Percentiles rank a stretch among this genome's conserved stretches.
Evolutionary conservation across 192 early-diverging fungal genomes (phyloP).

Genomic region (Backusella tarrabulga): DNA sequence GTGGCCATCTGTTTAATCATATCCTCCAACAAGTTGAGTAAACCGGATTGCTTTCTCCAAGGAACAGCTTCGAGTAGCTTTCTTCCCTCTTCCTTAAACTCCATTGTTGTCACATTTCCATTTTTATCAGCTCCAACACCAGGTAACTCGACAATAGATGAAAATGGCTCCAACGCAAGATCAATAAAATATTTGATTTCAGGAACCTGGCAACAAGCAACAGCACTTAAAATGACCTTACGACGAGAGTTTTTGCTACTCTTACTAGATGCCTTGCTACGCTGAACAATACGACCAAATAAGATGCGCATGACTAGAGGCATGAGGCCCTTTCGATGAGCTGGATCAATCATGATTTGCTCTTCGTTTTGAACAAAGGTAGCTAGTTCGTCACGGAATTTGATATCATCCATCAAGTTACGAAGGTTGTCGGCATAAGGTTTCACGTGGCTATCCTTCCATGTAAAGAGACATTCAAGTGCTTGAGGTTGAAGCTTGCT

Average conservation of each 20-base stretch:
- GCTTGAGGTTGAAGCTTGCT: constrained; percentile 72
- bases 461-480: constrained; percentile 82
- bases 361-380: constrained; percentile 68
- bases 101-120: constrained; percentile 41
- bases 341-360: constrained; percentile 56
- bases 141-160: constrained; percentile 42
- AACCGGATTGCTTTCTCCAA: constrained; percentile 76
- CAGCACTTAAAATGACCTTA: constrained; percentile 79
- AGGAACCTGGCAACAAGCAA: constrained; percentile 59
- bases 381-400: constrained; percentile 90
- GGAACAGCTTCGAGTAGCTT: constrained; percentile 32
- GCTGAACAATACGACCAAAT: constrained; percentile 86
- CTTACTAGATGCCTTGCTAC: constrained; percentile 74
- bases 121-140: constrained; percentile 16
- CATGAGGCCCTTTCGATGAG: constrained; percentile 71
- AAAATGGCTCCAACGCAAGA: constrained; percentile 83
- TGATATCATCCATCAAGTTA: constrained; percentile 75
- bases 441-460: constrained; percentile 66
- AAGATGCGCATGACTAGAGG: constrained; percentile 79
- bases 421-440: constrained; percentile 79
- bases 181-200: constrained; percentile 76
- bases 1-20: constrained; percentile 80
- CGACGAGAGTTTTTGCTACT: constrained; percentile 70
- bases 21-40: constrained; percentile 77
- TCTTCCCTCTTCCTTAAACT: constrained; percentile 22